Evolutionary conservation across 352 stramenopile genomes (phyloP), one percentile per base, ranked within the genome.

Genomic region (Pythium biforme): DNA sequence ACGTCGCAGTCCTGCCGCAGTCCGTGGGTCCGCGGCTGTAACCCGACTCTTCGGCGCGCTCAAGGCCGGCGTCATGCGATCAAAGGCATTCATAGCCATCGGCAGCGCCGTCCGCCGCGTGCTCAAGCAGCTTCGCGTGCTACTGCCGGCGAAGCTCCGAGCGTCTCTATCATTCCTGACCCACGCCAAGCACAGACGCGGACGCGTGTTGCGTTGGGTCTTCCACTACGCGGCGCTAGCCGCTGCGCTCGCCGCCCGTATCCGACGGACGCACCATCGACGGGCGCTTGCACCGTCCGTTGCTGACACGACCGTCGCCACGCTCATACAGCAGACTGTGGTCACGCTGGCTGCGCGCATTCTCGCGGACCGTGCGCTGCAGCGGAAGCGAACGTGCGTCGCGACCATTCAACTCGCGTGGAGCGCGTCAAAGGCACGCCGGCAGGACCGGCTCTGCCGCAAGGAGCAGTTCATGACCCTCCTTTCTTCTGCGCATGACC

Each of bases 331-430:
- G 17, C 20, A 31, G 19, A 45, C 47, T 8, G 19, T 43, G 22
- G 27, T 8, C 34, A n/a, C 22, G 10, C 14, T 64, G 2, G n/a
- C 39, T 6, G 33, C 19, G 12, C 27, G 39, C 29, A 34, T 33
- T 34, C 20, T 34, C 20, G 51, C 20, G 17, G n/a, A 58, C 11
- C 57, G 39, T n/a, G 26, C 55, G 37, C 15, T 15, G 37, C 51
- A 60, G 19, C 27, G 9, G 4, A 29, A 48, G 15, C 14, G 31
- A 20, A 33, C 6, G 34, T 49, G 37, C n/a, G 51, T 27, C 20
- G 29, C 31, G 4, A 33, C 7, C 1, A 67, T 67, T 14, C 14
- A 61, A 27, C 29, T 25, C 4, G 60, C 25, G 41, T 67, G 51
- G 41, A 5, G 20, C 15, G 29, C 19, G 17, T 53, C 33, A 33